Base-by-base conservation (phyloP, 176 grass and related monocot species). In the Carex pumila region DNA sequence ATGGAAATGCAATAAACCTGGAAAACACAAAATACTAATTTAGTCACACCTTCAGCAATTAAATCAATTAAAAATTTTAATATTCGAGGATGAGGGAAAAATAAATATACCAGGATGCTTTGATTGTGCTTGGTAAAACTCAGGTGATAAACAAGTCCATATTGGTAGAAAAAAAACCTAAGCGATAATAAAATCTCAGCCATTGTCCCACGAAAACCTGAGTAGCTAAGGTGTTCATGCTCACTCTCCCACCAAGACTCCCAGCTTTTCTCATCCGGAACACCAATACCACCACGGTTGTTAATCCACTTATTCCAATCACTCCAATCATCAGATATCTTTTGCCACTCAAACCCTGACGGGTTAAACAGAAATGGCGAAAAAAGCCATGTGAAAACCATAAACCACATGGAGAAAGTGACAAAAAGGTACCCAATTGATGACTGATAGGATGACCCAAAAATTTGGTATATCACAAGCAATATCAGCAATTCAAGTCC, bases 291-390 rank as follows among this genome's bases (percentile, higher is more conserved):
- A 65, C 94, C 94, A 85, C 87, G 87, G 77, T 97, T 97, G 50
- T 86, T 88, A 59, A 97, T 94, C 94, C 94, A 97, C 71, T 97
- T 97, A 62, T 90, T 94, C 94, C 94, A 97, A 85, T 97, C 92
- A 61, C 83, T 89, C 94, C 94, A 97, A 84, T 97, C 94, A 34
- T 97, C 92, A 87, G 91, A 81, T 84, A 97, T 94, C 82, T 97
- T 97, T 66, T 91, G 88, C 94, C 94, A 97, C 88, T 97, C 94
- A 63, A 97, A 97, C 66, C 94, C 94, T 21, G 94, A 97, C 34
- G 94, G 92, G 84, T 97, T 97, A 81, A 97, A 97, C 61, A 97
- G 73, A 71, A 97, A 97, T 11, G 94, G 94, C 19, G 92, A 88
- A 89, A 94, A 97, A 50, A 97, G 88, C 94, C 94, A 97, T 85